Base-by-base conservation (phyloP, 2,329 filamentous ascomycete genomes). In the Aspergillus tamarii region DNA sequence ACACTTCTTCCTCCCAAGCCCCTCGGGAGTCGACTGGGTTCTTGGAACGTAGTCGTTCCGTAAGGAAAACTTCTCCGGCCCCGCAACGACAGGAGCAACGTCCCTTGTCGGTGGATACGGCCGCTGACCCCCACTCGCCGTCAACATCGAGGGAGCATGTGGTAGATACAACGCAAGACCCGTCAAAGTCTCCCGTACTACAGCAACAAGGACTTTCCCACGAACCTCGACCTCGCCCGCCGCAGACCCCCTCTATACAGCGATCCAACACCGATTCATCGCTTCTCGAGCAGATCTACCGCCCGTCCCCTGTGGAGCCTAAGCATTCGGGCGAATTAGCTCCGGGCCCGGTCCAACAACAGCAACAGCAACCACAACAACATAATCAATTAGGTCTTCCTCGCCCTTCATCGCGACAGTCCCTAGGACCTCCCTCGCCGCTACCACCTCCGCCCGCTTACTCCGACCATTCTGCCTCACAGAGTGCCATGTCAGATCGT, bases 201-300 rank as follows among this genome's bases (percentile, higher is more conserved):
- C 68, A 71, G 60, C 62, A 63, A 28, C 48, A 52, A 52, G 26
- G 14, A 50, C 46, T 66, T 43, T 50, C 59, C 26, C 58, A 60
- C 14, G 65, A 68, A 34, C 60, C 69, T 41, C 66, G 67, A 59
- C 57, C 60, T 54, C 59, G 61, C 57, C 64, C 63, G 45, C 62
- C 67, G 59, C 65, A 66, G 60, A 61, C 60, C 3, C 64, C 66
- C 3, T 62, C 66, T 14, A 63, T 72, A 14, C 69, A 69, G 28
- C 73, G 73, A 21, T 70, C 70, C 59, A 72, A 66, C 60, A 74
- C 73, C 64, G 73, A 76, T 50, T 65, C 69, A 4, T 62, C 66
- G n/a, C 48, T 70, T 26, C 60, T 70, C 21, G 68, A 70, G n/a
- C 65, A 66, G 23, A 59, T 66, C 36, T 62, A 64, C 57, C 69